Evolutionary conservation across 2,329 filamentous ascomycete genomes (phyloP), one percentile per base, ranked within the genome.

Genomic region (Ceratocystis smalleyi): DNA sequence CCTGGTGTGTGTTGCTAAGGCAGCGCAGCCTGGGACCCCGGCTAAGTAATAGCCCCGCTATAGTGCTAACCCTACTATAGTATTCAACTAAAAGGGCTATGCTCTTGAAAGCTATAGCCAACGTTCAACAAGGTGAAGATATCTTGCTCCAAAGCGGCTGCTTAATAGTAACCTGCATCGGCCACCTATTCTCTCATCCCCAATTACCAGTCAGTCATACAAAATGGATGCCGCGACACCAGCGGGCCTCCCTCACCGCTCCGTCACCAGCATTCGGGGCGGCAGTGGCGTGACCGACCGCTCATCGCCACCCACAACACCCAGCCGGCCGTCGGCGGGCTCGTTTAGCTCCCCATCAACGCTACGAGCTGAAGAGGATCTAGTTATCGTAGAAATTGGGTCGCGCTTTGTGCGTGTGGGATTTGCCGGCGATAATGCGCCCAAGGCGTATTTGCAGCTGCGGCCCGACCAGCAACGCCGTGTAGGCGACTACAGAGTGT

Each of bases 331-430:
- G 70, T 74, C 82, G 69, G 72, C 84, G 40, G 76, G 83, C 60
- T 73, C 78, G 40, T 82, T 84, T 71, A 78, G 83, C 68, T 81
- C 82, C 57, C 77, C 83, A 68, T 81, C 83, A 66, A 74, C 83
- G 70, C 73, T 88, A 69, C 78, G 85, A 70, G 77, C 86, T 70
- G 91, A 96, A 70, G 94, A 99, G 71, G 94, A 96, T 69, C 79
- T 86, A 5, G 75, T 96, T 4, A 81, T 99, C 51, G 78, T 96
- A 62, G 91, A 97, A 72, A 73, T 97, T 43, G 91, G 91, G 0
- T 82, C 88, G 8, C 83, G 92, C 24, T 87, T 84, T 73, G 74
- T 97, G 30, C 84, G 87, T 55, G 86, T 87, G 8, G 94, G 94
- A 0, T 94, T 96, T 71, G 89, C 91, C 5, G 91, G 91, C 62